Base-by-base conservation (phyloP, 1,139 yeast species). In the Candida tetrigidarum region DNA sequence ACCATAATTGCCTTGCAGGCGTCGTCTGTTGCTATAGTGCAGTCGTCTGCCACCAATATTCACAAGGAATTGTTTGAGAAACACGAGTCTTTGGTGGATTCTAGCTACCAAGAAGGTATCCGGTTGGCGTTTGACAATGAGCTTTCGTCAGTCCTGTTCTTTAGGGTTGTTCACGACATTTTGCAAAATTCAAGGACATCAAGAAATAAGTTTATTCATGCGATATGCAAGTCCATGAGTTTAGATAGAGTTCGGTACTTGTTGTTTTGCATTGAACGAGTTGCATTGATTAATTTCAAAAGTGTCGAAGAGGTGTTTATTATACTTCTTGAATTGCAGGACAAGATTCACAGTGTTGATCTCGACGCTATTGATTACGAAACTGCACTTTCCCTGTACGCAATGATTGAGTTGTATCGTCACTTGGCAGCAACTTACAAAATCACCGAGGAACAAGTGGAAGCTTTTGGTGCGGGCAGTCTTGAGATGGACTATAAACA, bases 1-100 rank as follows among this genome's bases (percentile, higher is more conserved):
- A 83, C 90, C 0, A 71, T 87, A 2, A 76, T 89, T 45, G 93
- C 93, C 0, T 66, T 90, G 35, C 83, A 84, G 49, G 74, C 88
- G 0, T 81, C 90, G 1, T 62, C 69, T 0, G 64, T 69, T 22
- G 58, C 58, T 2, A 61, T 63, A n/a, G 69, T 86, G 22, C 67
- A 75, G 29, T 61, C 61, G 1, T 63, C 76, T 8, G 88, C 92
- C 0, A 50, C 67, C 2, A 74, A 71, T 2, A 66, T 86, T 46
- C 86, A 86, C 53, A 59, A 58, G 22, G 79, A 75, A 4, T 58
- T 89, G 8, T 81, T 77, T 53, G 83, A 78, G 16, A 85, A 82
- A 50, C 83, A 86, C 56, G 92, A 86, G 57, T 80, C 90, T 1
- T 68, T 90, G 56, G 76, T 86, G 22, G 91, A 85, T 45, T 67